phyloP scores from a whole-genome alignment of 306 rosid species.

The Pyrus betulifolia region DNA sequence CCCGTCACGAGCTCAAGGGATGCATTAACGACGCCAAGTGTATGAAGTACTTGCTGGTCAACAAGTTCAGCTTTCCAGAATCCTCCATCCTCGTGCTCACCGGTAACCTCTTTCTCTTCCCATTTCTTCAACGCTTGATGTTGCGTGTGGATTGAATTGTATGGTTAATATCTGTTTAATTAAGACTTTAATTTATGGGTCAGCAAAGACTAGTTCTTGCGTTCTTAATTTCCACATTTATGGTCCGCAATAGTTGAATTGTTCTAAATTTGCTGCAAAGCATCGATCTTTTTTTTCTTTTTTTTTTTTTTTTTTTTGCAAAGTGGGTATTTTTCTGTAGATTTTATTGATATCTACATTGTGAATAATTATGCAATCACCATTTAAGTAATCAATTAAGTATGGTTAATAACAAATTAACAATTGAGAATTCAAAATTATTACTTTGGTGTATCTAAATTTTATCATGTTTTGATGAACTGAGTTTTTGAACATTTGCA shows the following conservation, averaged over 20 bases:
- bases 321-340: neutral
- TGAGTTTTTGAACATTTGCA: no score
- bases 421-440: no score
- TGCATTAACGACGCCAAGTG: slow-evolving; percentile 47
- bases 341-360: neutral
- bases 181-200: neutral
- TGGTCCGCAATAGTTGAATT: neutral
- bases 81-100: slow-evolving; percentile 39
- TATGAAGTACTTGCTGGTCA: slow-evolving; percentile 43
- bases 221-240: neutral
- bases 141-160: neutral
- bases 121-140: neutral
- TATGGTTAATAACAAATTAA: no score
- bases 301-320: neutral
- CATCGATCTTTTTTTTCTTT: neutral
- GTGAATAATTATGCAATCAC: neutral
- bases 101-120: slow-evolving; percentile 8
- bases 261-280: neutral
- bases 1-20: slow-evolving; percentile 34
- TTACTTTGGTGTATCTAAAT: neutral
- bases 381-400: neutral
- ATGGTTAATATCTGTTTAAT: neutral
- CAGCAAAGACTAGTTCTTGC: neutral
- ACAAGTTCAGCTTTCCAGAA: slow-evolving; percentile 36
- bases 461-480: neutral